Evolutionary conservation across 768 basidiomycete genomes (phyloP).

Genomic region (Amanita fuliginea): DNA sequence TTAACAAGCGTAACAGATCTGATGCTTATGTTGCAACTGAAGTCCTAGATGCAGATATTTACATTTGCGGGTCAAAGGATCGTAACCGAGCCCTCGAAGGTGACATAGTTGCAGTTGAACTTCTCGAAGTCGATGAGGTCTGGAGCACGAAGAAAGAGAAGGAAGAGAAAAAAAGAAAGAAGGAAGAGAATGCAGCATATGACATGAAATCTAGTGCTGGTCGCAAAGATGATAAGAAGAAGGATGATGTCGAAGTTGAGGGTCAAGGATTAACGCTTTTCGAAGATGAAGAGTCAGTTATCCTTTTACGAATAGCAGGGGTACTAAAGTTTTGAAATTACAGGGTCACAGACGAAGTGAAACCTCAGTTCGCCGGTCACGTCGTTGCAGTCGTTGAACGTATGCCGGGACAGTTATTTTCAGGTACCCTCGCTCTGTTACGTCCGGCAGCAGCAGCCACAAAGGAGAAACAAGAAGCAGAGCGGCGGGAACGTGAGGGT

Average conservation of each 20-base stretch:
- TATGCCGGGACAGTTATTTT: constrained; percentile 98
- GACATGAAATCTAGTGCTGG: constrained; percentile 66
- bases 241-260: constrained; percentile 99
- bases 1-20: constrained; percentile 96
- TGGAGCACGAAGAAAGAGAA: constrained; percentile 99
- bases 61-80: constrained; percentile 98
- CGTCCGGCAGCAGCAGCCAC: constrained; percentile 95
- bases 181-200: constrained; percentile 97
- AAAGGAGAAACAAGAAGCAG: constrained; percentile 98
- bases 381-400: constrained; percentile 99
- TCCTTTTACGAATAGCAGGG: not conserved
- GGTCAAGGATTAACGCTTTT: constrained; percentile 95
- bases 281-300: constrained; percentile 86
- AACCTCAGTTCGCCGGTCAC: constrained; percentile 97
- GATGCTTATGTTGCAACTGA: constrained; percentile 99
- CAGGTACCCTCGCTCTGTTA: constrained; percentile 89
- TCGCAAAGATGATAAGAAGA: constrained; percentile 98
- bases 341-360: constrained; percentile 94
- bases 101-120: constrained; percentile 95
- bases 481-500: constrained; percentile 93
- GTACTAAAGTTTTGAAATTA: constrained; percentile 5
- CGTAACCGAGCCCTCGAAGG: constrained; percentile 97
- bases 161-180: constrained; percentile 99
- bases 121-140: constrained; percentile 96
- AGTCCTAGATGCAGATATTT: constrained; percentile 96